Conservation (phyloP, 805 yeast species). For the Cyberlindnera xishuangbannaensis region DNA sequence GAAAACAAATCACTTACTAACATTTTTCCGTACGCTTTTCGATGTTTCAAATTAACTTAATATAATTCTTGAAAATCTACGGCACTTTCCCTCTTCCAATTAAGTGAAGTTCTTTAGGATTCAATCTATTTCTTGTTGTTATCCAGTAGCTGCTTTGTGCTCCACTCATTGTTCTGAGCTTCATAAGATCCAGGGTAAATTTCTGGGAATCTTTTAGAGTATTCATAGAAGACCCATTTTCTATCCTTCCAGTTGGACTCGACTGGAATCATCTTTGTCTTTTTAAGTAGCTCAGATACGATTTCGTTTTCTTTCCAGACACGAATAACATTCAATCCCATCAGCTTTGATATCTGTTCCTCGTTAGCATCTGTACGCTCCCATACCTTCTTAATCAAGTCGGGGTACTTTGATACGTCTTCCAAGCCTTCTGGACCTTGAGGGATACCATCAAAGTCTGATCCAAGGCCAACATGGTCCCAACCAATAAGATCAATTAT, state of each 20-base stretch:
- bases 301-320: constrained; percentile 41
- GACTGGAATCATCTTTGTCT: constrained; percentile 21
- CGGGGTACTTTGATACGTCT: constrained; percentile 52
- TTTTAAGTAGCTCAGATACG: constrained; percentile 24
- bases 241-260: constrained; percentile 39
- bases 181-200: constrained; percentile 30
- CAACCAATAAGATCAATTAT: constrained; percentile 41
- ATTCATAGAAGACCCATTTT: constrained; percentile 35
- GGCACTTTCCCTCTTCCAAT: too few relatives aligned
- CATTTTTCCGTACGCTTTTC: too few relatives aligned
- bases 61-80: too few relatives aligned
- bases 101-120: too few relatives aligned
- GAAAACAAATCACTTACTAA: too few relatives aligned
- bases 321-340: constrained; percentile 40
- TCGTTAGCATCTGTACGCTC: constrained; percentile 35
- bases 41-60: too few relatives aligned
- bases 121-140: constrained; percentile 7
- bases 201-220: constrained; percentile 32
- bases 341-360: constrained; percentile 36
- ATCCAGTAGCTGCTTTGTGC: constrained; percentile 10
- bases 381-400: constrained; percentile 32
- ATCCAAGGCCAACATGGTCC: constrained; percentile 47
- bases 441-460: constrained; percentile 50
- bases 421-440: constrained; percentile 45
- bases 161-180: constrained; percentile 10